Base-by-base conservation (phyloP, 768 basidiomycete genomes). In the Nidularia sp. region DNA sequence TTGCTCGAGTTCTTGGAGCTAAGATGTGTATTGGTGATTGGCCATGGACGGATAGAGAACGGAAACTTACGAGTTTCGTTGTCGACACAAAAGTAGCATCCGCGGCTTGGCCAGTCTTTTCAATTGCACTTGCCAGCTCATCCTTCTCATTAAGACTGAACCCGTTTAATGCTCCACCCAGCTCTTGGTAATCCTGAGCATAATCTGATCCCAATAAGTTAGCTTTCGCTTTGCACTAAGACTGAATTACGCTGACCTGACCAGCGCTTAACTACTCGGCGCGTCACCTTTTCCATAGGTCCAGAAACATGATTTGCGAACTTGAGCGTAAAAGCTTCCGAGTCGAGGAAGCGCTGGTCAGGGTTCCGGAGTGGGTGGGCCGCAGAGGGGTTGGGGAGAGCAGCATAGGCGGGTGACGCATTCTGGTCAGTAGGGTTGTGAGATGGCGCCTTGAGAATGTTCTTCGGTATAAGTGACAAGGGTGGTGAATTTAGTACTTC, bases 31-130 rank as follows among this genome's bases (percentile, higher is more conserved):
- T 34, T 13, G 52, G 33, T 44, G 56, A 59, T 42, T 34, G 32
- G 50, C 10, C 46, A 36, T 25, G 44, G 29, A 47, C 18, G 5
- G 33, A 49, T 46, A 50, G 10, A 53, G 5, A 10, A 49, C 39
- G 39, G 31, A 10, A 12, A 67, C 86, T 62, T 57, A 94, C 94
- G 57, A 98, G 78, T 65, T 84, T 84, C 32, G 91, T 88, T 22
- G 97, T 97, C 5, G 91, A 89, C 70, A 98, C 83, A 67, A 93
- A 98, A 7, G 93, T 96, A 2, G 88, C 79, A 69, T 99, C 97
- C 44, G 93, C 83, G 12, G 97, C 97, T 68, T 98, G 96, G 1
- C 97, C 97, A 0, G 94, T 94, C 72, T 92, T 95, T 74, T 99
- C 97, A 55, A 98, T 83, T 6, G 96, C 90, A 52, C 79, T 68